Evolutionary conservation across 139 green algal genomes (phyloP), one percentile per base, ranked within the genome.

Genomic region (Chlamydomonas eustigma): DNA sequence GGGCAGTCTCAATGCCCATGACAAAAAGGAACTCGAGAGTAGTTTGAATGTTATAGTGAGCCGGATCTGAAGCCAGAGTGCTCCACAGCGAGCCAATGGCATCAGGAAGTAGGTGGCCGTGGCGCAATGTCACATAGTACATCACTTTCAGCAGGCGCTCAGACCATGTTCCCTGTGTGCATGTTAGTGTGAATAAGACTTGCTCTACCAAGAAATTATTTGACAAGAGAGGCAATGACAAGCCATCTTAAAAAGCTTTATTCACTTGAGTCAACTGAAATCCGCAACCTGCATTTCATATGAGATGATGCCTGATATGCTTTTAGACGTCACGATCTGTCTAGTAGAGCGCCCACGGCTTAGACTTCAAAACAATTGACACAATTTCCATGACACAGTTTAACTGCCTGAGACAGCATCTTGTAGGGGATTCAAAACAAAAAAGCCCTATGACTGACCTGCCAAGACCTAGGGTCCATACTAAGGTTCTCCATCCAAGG

Each of bases 401-500:
- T n/a, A n/a, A n/a, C n/a, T n/a, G n/a, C n/a, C n/a, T n/a, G n/a
- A n/a, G n/a, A n/a, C n/a, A n/a, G n/a, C n/a, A n/a, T n/a, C n/a
- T n/a, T n/a, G n/a, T n/a, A n/a, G n/a, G 3, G 6, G 3, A 39
- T 32, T 38, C 5, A 39, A 8, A 30, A 33, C 63, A 70, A 18
- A 35, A n/a, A 32, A 5, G 28, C 64, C 31, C 4, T 3, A 8
- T 33, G 12, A 8, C 67, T 51, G 25, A 37, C 36, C 12, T 37
- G 25, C 67, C 44, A 58, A 65, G 39, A 2, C 70, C 4, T 31
- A 12, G 31, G 44, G 18, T 58, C 44, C 44, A 58, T 58, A 18
- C 44, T 95, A 12, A 97, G 80, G 79, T 93, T 92, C 37, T 94
- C 86, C 78, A 97, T 90, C 94, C 94, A 98, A 24, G 94, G 92